A percentile compares a stretch with the other conserved stretches of the same genome.
These are phyloP conservation scores for Ustulina deusta DNA, from an alignment of 2,329 filamentous ascomycete species.

Conservation along the genomic window DNA sequence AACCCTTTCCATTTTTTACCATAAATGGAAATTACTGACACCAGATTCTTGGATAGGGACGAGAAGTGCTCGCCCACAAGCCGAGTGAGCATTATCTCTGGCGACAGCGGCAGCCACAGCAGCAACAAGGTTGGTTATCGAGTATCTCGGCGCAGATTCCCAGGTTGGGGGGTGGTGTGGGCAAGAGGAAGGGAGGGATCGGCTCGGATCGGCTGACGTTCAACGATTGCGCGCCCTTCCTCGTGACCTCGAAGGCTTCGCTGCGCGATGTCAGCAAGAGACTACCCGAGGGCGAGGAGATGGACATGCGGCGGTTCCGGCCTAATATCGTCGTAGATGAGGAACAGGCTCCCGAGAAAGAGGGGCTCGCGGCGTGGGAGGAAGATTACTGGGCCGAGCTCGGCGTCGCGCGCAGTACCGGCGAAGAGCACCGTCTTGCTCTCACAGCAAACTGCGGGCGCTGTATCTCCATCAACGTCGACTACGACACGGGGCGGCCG, in stretches of 20 bases:
- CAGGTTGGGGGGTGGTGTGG: conserved; percentile 19
- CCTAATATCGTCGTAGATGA: conserved; percentile 78
- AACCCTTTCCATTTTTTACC: no score
- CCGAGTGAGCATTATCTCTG: conserved; percentile 50
- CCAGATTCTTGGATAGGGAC: no score
- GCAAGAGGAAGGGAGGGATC: not conserved
- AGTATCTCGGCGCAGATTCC: conserved; percentile 52
- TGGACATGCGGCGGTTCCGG: conserved; percentile 77
- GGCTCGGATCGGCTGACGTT: conserved; percentile 70
- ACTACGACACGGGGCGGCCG: conserved; percentile 73
- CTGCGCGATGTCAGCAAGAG: conserved; percentile 73
- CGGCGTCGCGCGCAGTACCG: conserved; percentile 50
- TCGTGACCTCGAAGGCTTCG: conserved; percentile 77
- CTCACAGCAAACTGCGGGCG: conserved; percentile 78
- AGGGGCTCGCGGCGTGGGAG: conserved; percentile 62
- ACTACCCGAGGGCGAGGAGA: conserved; percentile 60
- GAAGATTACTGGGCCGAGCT: conserved; percentile 81
- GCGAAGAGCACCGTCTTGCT: conserved; percentile 54
- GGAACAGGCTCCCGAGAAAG: conserved; percentile 9
- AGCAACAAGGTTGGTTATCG: conserved; percentile 52
- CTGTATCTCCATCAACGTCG: conserved; percentile 77
- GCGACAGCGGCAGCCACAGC: conserved; percentile 40
- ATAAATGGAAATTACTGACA: no score
- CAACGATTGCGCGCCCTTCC: conserved; percentile 79
- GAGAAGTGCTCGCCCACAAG: conserved; percentile 72